These are phyloP conservation scores for Trypanosoma scelopori DNA, from an alignment of 208 protist genomes.

Conservation along the genomic window DNA sequence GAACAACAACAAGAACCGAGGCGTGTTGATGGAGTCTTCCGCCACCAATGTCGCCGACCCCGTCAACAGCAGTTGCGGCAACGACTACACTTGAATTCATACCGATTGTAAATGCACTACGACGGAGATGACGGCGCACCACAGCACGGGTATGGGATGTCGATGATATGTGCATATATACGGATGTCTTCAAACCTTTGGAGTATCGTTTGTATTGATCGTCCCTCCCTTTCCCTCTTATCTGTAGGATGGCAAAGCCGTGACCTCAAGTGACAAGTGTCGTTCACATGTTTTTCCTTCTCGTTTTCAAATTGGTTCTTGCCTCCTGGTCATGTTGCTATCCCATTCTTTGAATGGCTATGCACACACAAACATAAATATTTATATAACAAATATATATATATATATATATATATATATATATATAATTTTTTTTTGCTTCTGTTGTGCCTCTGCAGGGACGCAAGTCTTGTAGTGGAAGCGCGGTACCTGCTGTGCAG, in stretches of 20 bases:
- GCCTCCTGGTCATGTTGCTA: no score
- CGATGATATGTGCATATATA: not conserved
- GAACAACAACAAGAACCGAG: no score
- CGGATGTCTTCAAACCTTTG: constrained; percentile 7
- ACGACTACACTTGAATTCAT: not conserved
- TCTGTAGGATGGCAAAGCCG: no score
- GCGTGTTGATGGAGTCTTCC: not conserved
- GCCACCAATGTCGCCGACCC: not conserved
- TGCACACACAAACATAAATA: no score
- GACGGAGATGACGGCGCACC: no score
- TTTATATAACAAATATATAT: not conserved
- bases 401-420: not conserved
- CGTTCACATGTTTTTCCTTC: no score
- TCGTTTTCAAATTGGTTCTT: no score
- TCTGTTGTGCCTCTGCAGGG: constrained; percentile 7
- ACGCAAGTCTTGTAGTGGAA: no score
- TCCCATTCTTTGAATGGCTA: no score
- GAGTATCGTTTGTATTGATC: not conserved
- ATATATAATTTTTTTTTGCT: constrained; percentile 8
- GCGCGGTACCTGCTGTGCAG: not conserved
- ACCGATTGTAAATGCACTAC: not conserved
- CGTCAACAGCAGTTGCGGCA: not conserved
- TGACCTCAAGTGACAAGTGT: no score
- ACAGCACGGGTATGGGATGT: not conserved
- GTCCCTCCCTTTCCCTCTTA: no score